Base-by-base conservation (phyloP, 495 filamentous ascomycete genomes). In the Thozetella sp. region DNA sequence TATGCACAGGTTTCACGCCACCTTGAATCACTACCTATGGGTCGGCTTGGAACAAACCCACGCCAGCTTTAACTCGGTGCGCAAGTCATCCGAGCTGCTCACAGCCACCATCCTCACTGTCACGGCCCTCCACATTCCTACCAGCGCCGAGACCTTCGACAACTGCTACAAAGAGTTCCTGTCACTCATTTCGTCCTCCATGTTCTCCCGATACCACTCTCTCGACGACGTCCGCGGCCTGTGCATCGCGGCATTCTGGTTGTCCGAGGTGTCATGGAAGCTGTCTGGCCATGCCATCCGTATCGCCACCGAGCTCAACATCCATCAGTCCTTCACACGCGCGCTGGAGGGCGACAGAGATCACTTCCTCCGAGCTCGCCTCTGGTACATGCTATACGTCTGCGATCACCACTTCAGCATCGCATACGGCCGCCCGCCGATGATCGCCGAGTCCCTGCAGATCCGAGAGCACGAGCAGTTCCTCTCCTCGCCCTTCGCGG, bases 361-460 rank as follows among this genome's bases (percentile, higher is more conserved):
- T 3, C 43, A 48, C 43, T 20, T 13, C n/a, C 3, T 13, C 9
- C 12, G 43, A 19, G 43, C n/a, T 3, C 6, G 43, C 4, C 43
- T 48, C 6, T 48, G 43, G 43, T 48, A 48, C n/a, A 20, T 48
- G 43, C 43, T 48, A 4, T 48, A 48, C n/a, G 43, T 48, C 3
- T 48, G 43, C n/a, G 43, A 48, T n/a, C 43, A 20, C 43, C 43
- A 48, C 10, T 48, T 48, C n/a, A 48, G 43, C 43, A 48, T 48
- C 43, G 43, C 43, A 20, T 48, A 48, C n/a, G 43, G 43, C n/a
- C 43, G 43, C 6, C 43, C 43, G 43, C 9, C 43, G 43, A 20
- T 20, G 10, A 48, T 48, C 10, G 10, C 9, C 43, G 43, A 48
- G 10, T 11, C 9, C 9, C 10, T 48, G 43, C 10, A 11, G 10